Evolutionary conservation across 306 rosid species (phyloP), one percentile per base, ranked within the genome.

Genomic region (Astragalus glycyphyllos): DNA sequence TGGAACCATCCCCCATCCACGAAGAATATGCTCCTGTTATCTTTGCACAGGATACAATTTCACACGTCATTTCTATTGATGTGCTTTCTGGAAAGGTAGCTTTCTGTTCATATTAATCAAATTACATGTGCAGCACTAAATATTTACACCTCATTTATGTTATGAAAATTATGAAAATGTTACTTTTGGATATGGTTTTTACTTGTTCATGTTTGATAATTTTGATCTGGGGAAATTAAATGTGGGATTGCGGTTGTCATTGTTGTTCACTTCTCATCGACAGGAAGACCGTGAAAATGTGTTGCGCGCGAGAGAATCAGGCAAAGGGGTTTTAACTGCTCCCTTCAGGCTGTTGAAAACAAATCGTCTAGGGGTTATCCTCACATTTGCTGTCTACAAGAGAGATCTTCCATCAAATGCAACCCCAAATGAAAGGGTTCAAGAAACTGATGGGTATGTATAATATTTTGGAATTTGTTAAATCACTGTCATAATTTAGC

Each of bases 21-120:
- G 96, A 87, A 63, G 99, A 94, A 91, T 94, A 94, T 79, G 99
- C 97, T 79, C 99, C 99, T 17, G 97, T 91, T 75, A 91, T 94
- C 82, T 91, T 94, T 78, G 97, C 99, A 5, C 99, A 94, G 81
- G 99, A 94, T 70, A 94, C 95, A 40, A 79, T 94, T 83, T 78
- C 92, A 31, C 96, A 91, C n/a, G 88, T 94, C 60, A 87, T 94
- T 69, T 94, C 99, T 45, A 85, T 89, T 1, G 96, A 94, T 45
- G 71, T 94, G 90, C 85, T 94, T 44, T 72, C 97, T 2, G 99
- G 99, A 69, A 82, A 86, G 95, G 99, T 86, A 54, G 50, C 77
- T 78, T 80, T 68, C 77, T 69, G 41, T 71, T 14, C 1, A 1
- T 7, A 44, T 20, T 40, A 40, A 72, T 29, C 71, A 77, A 62